Evolutionary conservation across 1,139 yeast genomes (phyloP).

Genomic region (Yamadazyma membranifaciens): DNA sequence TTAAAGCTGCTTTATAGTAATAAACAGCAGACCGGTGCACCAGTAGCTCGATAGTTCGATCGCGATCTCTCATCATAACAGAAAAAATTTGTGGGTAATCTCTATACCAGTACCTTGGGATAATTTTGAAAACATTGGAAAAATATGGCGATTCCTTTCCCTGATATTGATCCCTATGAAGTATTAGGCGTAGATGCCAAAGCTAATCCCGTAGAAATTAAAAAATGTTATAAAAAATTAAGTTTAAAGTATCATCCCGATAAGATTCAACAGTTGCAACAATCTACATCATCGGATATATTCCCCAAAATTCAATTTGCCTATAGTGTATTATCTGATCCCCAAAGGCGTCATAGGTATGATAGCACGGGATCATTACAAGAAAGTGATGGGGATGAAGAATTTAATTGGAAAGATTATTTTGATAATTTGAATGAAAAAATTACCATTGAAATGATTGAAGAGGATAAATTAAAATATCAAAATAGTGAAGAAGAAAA

Average conservation of each 20-base stretch:
- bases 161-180: constrained; percentile 67
- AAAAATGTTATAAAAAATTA: constrained; percentile 67
- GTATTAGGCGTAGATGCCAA: constrained; percentile 43
- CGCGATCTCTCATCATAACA: neutral
- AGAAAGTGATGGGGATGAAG: constrained; percentile 32
- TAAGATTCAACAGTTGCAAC: constrained; percentile 46
- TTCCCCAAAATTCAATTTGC: constrained; percentile 78
- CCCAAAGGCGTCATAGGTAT: constrained; percentile 51
- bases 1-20: neutral
- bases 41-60: neutral
- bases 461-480: constrained; percentile 63
- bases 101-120: neutral
- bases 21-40: neutral
- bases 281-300: constrained; percentile 5
- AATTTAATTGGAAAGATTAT: constrained; percentile 63
- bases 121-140: too few species aligned
- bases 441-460: constrained; percentile 72
- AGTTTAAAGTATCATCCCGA: constrained; percentile 82
- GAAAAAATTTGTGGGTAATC: neutral
- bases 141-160: constrained; percentile 42
- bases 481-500: constrained; percentile 68
- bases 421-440: constrained; percentile 58
- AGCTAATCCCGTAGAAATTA: constrained; percentile 56
- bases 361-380: constrained; percentile 69
- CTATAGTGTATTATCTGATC: constrained; percentile 66